Percentiles rank a stretch among this genome's conserved stretches.
These are phyloP conservation scores for Fistulinella prunicolor DNA, from an alignment of 768 basidiomycete species.

Conservation along the genomic window DNA sequence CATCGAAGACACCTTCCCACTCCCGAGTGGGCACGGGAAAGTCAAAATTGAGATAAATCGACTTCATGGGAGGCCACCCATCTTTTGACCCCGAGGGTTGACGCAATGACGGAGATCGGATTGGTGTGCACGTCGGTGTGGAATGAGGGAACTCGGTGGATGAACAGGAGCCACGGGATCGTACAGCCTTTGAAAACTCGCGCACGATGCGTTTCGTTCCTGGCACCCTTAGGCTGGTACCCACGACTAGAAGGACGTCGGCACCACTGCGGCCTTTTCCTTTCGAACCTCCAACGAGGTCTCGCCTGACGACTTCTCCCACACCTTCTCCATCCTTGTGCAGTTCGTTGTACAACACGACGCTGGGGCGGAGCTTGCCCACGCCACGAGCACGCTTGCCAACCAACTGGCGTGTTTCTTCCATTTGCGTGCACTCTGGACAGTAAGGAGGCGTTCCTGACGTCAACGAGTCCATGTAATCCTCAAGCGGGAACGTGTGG, in stretches of 20 bases:
- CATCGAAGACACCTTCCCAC: constrained; percentile 89
- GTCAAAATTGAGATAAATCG: constrained; percentile 83
- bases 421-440: constrained; percentile 71
- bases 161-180: constrained; percentile 42
- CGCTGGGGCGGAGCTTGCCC: constrained; percentile 79
- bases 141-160: constrained; percentile 30
- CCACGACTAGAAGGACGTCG: constrained; percentile 84
- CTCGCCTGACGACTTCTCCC: constrained; percentile 77
- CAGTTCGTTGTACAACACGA: constrained; percentile 87
- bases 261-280: constrained; percentile 70
- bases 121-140: constrained; percentile 31
- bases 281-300: constrained; percentile 68
- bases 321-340: constrained; percentile 87
- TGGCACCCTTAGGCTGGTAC: constrained; percentile 84
- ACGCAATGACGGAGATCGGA: constrained; percentile 50
- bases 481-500: constrained; percentile 61
- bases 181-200: constrained; percentile 80
- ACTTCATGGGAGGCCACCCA: constrained; percentile 55
- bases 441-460: constrained; percentile 69
- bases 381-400: constrained; percentile 80
- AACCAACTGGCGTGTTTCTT: constrained; percentile 64
- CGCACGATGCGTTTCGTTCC: constrained; percentile 91
- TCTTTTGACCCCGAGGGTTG: constrained; percentile 35
- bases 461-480: constrained; percentile 57
- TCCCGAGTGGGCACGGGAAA: constrained; percentile 82